These are phyloP conservation scores for Colletotrichum siamense DNA, from an alignment of 2,329 filamentous ascomycete species.

Conservation along the genomic window DNA sequence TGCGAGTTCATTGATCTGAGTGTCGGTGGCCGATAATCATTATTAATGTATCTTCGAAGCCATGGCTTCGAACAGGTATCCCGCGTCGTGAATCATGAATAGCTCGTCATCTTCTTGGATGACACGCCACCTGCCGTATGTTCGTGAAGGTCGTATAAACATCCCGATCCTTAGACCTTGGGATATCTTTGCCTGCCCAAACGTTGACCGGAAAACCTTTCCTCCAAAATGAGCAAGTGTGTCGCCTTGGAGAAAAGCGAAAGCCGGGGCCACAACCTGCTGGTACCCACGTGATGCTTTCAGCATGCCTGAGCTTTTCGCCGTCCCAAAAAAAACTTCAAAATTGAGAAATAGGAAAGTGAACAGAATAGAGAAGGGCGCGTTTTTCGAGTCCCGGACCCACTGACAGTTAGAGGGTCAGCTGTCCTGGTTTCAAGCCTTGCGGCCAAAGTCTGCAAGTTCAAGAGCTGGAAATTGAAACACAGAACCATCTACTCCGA, in stretches of 20 bases:
- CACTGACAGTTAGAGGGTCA: background rate
- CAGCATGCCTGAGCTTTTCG: background rate
- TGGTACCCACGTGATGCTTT: background rate
- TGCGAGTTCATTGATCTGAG: background rate
- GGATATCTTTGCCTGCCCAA: constrained; percentile 20
- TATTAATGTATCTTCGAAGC: constrained; percentile 21
- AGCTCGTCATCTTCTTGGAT: background rate
- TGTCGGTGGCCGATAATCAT: constrained; percentile 16
- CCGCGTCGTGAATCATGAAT: constrained; percentile 17
- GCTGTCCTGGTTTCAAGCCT: background rate
- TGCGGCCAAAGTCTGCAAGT: constrained; percentile 20
- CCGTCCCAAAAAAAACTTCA: background rate
- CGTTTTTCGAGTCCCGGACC: constrained; percentile 5
- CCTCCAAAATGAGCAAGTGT: constrained; percentile 15
- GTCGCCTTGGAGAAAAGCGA: background rate
- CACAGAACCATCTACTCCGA: constrained; percentile 47
- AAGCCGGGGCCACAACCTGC: background rate
- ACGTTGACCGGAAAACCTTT: constrained; percentile 19
- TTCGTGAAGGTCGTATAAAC: constrained; percentile 12
- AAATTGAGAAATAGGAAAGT: background rate
- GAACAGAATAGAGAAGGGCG: background rate
- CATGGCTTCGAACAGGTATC: constrained; percentile 23
- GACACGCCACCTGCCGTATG: constrained; percentile 15
- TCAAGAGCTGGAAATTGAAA: constrained; percentile 2
- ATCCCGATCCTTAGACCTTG: constrained; percentile 3